Evolutionary conservation across 208 protist species (phyloP).

Genomic region (Leishmania major): DNA sequence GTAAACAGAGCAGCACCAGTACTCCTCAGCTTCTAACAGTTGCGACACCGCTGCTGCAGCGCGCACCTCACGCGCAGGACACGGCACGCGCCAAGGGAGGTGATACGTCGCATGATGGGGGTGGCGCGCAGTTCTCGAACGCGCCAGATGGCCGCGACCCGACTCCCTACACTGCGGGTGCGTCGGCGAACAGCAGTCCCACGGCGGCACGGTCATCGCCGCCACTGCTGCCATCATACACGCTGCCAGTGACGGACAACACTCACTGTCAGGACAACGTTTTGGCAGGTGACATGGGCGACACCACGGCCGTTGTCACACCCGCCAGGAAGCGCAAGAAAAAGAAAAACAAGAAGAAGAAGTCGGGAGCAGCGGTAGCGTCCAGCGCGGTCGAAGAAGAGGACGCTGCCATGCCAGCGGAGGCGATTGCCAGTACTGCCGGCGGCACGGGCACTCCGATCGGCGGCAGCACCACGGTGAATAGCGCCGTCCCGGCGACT

Average conservation of each 20-base stretch:
- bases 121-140: neutral
- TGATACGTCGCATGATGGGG: neutral
- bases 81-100: neutral
- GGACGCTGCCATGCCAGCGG: neutral
- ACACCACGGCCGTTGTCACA: neutral
- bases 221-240: neutral
- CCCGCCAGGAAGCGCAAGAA: constrained; percentile 39
- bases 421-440: constrained; percentile 1
- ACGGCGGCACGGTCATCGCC: neutral
- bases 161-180: neutral
- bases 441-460: neutral
- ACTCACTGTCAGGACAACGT: neutral
- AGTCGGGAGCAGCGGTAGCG: constrained; percentile 4
- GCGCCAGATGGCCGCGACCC: neutral
- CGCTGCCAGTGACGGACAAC: neutral
- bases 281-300: neutral
- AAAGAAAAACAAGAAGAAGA: constrained; percentile 34
- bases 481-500: neutral
- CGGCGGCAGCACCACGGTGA: neutral
- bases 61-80: neutral
- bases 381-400: neutral
- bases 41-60: neutral
- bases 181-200: neutral
- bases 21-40: neutral
- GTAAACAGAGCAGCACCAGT: neutral